These are phyloP conservation scores for Takakia lepidozioides DNA, from an alignment of 225 moss, liverwort and hornwort genomes.

Conservation along the genomic window DNA sequence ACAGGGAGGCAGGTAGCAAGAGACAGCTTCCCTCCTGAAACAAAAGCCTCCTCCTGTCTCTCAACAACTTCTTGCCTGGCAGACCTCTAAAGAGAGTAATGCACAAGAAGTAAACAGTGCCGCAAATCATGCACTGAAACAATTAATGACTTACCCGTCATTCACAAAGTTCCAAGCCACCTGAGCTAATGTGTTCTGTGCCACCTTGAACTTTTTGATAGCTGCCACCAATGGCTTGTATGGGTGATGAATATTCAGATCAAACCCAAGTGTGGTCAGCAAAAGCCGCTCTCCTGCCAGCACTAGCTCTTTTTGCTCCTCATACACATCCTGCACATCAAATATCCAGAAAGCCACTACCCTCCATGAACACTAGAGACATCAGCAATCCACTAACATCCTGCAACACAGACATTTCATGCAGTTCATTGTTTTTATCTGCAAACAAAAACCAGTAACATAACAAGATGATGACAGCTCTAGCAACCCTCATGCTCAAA, in stretches of 20 bases:
- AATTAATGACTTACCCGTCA: slow-evolving; percentile 73
- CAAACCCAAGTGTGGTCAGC: slow-evolving; percentile 83
- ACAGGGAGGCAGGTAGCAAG: too few species aligned
- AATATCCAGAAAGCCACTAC: too few species aligned
- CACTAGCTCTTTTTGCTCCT: slow-evolving; percentile 87
- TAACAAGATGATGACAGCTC: too few species aligned
- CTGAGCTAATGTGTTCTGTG: slow-evolving; percentile 90
- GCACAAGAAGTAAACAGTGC: slow-evolving; percentile 13
- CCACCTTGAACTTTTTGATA: slow-evolving; percentile 88
- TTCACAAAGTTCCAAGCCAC: slow-evolving; percentile 99
- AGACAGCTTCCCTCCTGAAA: slow-evolving; percentile 36
- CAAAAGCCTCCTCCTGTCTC: too few species aligned
- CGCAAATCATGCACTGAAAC: slow-evolving; percentile 12
- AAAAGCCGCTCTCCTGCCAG: slow-evolving; percentile 83
- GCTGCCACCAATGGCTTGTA: slow-evolving; percentile 91
- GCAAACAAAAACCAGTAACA: too few species aligned
- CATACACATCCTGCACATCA: slow-evolving; percentile 80
- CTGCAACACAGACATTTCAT: too few species aligned
- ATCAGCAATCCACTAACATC: too few species aligned
- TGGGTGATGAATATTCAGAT: slow-evolving; percentile 89
- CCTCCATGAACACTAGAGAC: too few species aligned
- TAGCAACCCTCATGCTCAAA: too few species aligned
- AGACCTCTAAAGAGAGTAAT: slow-evolving; percentile 34
- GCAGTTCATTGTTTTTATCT: too few species aligned
- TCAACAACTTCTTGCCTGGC: too few species aligned